Conservation (phyloP, 1,139 yeast species). For the Barnettozyma hawaiiensis region DNA sequence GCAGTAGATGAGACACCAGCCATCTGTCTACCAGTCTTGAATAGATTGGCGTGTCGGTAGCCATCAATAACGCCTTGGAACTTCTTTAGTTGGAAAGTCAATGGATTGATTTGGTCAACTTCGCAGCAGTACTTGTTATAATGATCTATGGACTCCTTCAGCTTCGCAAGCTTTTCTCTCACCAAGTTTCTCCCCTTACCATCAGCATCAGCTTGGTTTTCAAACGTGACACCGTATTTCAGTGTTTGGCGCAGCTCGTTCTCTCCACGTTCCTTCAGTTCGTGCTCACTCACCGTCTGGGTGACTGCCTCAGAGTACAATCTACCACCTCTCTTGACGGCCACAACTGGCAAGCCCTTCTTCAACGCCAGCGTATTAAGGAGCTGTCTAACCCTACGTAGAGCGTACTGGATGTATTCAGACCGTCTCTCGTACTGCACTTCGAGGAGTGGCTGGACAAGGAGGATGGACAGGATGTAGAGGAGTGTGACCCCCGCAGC, state of each 20-base stretch:
- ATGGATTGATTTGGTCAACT: slow-evolving; percentile 31
- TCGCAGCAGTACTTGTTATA: slow-evolving; percentile 22
- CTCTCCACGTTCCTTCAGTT: slow-evolving; percentile 1
- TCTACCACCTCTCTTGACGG: slow-evolving; percentile 36
- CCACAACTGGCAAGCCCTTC: slow-evolving; percentile 30
- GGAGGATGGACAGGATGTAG: slow-evolving; percentile 23
- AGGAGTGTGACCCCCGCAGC: slow-evolving; percentile 26
- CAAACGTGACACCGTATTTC: slow-evolving; percentile 9
- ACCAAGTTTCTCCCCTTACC: slow-evolving; percentile 4
- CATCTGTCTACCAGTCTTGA: slow-evolving; percentile 26
- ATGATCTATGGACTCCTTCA: slow-evolving; percentile 20
- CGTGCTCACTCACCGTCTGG: slow-evolving; percentile 8
- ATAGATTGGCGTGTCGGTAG: slow-evolving; percentile 34
- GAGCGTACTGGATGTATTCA: slow-evolving; percentile 20
- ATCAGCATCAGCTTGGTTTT: slow-evolving; percentile 8
- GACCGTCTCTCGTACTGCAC: slow-evolving; percentile 28
- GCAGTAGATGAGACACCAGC: slow-evolving; percentile 17
- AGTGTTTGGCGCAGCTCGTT: slow-evolving; percentile 7
- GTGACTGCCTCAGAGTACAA: slow-evolving; percentile 35
- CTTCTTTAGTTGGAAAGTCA: slow-evolving; percentile 37
- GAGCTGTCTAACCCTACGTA: slow-evolving; percentile 24
- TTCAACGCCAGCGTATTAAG: slow-evolving; percentile 22
- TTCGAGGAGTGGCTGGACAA: slow-evolving; percentile 29
- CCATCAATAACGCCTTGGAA: slow-evolving; percentile 27
- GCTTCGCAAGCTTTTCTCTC: slow-evolving; percentile 15